Evolutionary conservation across 2,329 filamentous ascomycete species (phyloP).

Genomic region (Raffaelea arxii): DNA sequence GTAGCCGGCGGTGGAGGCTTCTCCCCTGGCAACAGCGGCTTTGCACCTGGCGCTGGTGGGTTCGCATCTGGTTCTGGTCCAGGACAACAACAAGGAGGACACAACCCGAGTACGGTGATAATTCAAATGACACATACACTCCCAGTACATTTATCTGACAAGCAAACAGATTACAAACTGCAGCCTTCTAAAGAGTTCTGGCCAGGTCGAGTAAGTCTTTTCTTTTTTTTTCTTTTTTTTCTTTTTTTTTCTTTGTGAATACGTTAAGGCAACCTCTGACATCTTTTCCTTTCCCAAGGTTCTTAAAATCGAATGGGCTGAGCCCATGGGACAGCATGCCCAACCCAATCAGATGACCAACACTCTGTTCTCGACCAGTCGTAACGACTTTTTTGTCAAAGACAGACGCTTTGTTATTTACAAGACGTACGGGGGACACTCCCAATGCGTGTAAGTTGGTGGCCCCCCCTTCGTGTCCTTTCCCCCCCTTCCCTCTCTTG

Average conservation of each 20-base stretch:
- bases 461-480: no score
- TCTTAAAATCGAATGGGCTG: conserved; percentile 2
- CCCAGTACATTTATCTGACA: no score
- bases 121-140: no score
- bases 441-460: conserved; percentile 44
- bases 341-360: conserved; percentile 17
- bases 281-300: neutral
- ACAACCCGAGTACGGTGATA: no score
- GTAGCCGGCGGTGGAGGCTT: no score
- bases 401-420: conserved; percentile 41
- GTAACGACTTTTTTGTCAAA: conserved; percentile 10
- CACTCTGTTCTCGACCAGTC: neutral
- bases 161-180: no score
- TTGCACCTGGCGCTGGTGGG: no score
- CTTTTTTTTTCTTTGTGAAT: neutral
- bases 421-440: conserved; percentile 40
- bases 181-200: no score
- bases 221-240: conserved; percentile 11
- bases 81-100: no score
- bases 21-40: no score
- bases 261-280: neutral
- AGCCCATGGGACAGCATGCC: neutral
- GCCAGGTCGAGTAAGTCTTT: no score
- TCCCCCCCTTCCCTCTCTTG: neutral
- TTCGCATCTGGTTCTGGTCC: no score